These are phyloP conservation scores for Agapanthus africanus DNA, from an alignment of 106 monocot species.

Conservation along the genomic window DNA sequence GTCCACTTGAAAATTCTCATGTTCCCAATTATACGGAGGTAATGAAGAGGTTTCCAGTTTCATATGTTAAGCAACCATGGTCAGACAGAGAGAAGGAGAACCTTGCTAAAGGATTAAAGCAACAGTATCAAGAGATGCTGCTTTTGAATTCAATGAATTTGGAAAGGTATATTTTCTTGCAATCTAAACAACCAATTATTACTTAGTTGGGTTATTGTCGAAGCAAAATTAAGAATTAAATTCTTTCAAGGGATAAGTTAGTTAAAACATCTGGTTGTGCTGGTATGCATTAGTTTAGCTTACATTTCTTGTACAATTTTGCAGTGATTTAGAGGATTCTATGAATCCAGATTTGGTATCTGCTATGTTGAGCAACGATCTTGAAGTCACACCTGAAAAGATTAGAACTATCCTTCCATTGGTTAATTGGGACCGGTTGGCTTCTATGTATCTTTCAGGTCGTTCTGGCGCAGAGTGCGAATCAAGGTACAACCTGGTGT, in stretches of 20 bases:
- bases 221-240: not conserved
- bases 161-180: conserved; percentile 30
- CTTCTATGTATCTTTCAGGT: conserved; percentile 74
- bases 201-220: too few relatives aligned
- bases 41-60: conserved; percentile 43
- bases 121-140: conserved; percentile 81
- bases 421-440: conserved; percentile 80
- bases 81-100: conserved; percentile 54
- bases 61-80: conserved; percentile 43
- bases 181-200: too few relatives aligned
- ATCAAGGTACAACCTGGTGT: conserved; percentile 68
- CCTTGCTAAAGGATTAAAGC: conserved; percentile 73
- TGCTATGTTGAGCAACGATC: conserved; percentile 23
- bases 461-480: conserved; percentile 87
- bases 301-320: conserved; percentile 12
- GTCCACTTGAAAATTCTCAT: conserved; percentile 62
- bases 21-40: conserved; percentile 55
- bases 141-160: conserved; percentile 50
- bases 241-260: not conserved
- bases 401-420: conserved; percentile 65
- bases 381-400: conserved; percentile 63
- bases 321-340: conserved; percentile 47
- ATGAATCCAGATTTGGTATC: conserved; percentile 31
- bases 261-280: not conserved
- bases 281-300: not conserved